Percentiles rank a stretch among this genome's conserved stretches.
phyloP scores from a whole-genome alignment of 352 stramenopile species.

The Phytophthora rubi region DNA sequence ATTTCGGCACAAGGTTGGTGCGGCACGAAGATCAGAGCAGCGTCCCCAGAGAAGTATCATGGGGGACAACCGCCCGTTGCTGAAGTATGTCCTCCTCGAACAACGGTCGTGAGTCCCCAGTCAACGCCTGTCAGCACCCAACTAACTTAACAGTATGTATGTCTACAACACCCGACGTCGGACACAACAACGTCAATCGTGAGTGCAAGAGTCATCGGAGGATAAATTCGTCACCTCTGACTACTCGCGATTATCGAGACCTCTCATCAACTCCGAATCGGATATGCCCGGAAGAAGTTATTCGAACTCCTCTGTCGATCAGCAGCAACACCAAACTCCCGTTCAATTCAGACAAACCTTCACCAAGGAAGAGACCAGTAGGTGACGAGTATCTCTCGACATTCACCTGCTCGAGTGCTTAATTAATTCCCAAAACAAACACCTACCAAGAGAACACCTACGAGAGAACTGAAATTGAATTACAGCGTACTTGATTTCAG shows the following conservation, averaged over 20 bases:
- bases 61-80: slow-evolving; percentile 5
- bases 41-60: slow-evolving; percentile 6
- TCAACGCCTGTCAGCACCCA: background rate
- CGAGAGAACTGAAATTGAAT: background rate
- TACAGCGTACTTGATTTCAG: slow-evolving; percentile 1
- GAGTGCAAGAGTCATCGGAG: background rate
- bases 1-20: slow-evolving; percentile 25
- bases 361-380: background rate
- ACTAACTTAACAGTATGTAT: background rate
- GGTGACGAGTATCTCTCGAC: too few species aligned
- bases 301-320: background rate
- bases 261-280: background rate
- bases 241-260: background rate
- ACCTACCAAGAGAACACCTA: too few species aligned
- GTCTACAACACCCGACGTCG: too few species aligned
- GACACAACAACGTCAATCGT: too few species aligned
- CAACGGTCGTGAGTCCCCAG: background rate
- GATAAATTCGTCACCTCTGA: background rate
- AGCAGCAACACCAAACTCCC: background rate
- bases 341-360: background rate
- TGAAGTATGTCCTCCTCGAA: slow-evolving; percentile 11
- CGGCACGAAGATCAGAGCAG: slow-evolving; percentile 10
- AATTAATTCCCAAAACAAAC: background rate
- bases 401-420: too few species aligned
- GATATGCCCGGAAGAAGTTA: background rate